A percentile compares a stretch with the other conserved stretches of the same genome.
Evolutionary conservation across 345 rosid genomes (phyloP).

Genomic region (sweet orange (Citrus sinensis)): DVS_A1.0 CM039161.1:3535001-3535500

Average conservation of each 20-base stretch:
- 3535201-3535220: background rate
- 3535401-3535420: conserved; percentile 74
- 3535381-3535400: conserved; percentile 83
- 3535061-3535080: background rate
- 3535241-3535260: background rate
- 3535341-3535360: background rate
- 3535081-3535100: background rate
- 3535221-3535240: background rate
- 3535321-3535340: background rate
- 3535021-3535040: background rate
- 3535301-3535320: background rate
- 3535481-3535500: conserved; percentile 67
- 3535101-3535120: background rate
- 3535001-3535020: background rate
- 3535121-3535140: conserved; percentile 27
- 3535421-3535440: conserved; percentile 71
- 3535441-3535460: conserved; percentile 70
- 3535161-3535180: conserved; percentile 85
- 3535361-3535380: conserved; percentile 30
- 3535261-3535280: background rate
- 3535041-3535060: background rate
- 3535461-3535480: conserved; percentile 80
- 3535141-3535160: conserved; percentile 92
- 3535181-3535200: conserved; percentile 57
- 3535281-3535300: background rate